Percentiles rank a stretch among this genome's conserved stretches.
Conservation (phyloP, 2,329 filamentous ascomycete species). For the Aspergillus cejpii region DNA sequence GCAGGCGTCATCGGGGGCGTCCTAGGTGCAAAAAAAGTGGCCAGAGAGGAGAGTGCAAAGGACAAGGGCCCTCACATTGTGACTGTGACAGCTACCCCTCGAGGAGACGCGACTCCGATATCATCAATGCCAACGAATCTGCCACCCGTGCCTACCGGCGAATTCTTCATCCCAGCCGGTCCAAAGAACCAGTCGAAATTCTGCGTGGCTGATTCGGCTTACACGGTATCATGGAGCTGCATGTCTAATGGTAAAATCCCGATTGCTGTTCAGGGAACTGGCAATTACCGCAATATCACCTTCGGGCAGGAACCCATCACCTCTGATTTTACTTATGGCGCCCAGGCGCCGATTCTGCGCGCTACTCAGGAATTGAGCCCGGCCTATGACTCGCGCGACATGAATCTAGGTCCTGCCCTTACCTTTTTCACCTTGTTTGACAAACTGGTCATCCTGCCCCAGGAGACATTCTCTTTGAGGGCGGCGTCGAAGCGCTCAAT, state of each 20-base stretch:
- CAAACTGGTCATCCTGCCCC: slow-evolving; percentile 54
- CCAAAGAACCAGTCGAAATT: slow-evolving; percentile 44
- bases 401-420: slow-evolving; percentile 53
- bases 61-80: slow-evolving; percentile 28
- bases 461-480: slow-evolving; percentile 30
- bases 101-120: slow-evolving; percentile 48
- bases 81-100: slow-evolving; percentile 45
- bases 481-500: slow-evolving; percentile 26
- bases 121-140: slow-evolving; percentile 41
- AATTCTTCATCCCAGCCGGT: slow-evolving; percentile 44
- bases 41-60: slow-evolving; percentile 23
- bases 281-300: slow-evolving; percentile 27
- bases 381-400: slow-evolving; percentile 53
- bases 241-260: slow-evolving; percentile 29
- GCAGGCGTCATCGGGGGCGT: slow-evolving; percentile 51
- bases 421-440: slow-evolving; percentile 59
- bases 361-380: slow-evolving; percentile 46
- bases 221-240: slow-evolving; percentile 49
- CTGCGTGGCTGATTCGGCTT: slow-evolving; percentile 44
- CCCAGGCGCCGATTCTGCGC: slow-evolving; percentile 51
- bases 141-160: slow-evolving; percentile 46
- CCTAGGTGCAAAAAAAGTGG: slow-evolving; percentile 41
- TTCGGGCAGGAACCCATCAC: slow-evolving; percentile 36
- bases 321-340: slow-evolving; percentile 51
- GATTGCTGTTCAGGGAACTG: slow-evolving; percentile 26